A percentile compares a stretch with the other conserved stretches of the same genome.
These are phyloP conservation scores for Phialocephala sp. DNA, from an alignment of 2,329 filamentous ascomycete genomes.

Conservation along the genomic window DNA sequence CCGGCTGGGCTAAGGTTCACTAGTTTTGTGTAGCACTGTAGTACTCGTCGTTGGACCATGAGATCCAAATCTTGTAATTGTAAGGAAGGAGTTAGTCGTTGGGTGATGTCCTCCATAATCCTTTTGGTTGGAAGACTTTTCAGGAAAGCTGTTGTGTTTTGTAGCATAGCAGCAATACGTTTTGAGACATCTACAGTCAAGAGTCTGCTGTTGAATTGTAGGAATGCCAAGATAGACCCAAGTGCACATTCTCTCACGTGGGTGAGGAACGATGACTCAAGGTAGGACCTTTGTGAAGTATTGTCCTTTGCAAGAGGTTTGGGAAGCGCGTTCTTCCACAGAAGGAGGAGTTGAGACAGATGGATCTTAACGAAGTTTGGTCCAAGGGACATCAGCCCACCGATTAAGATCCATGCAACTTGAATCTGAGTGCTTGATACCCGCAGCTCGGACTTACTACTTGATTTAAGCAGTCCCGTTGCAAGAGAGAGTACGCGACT, in stretches of 20 bases:
- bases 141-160: constrained; percentile 91
- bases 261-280: constrained; percentile 91
- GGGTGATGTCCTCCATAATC: constrained; percentile 82
- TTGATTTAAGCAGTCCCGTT: constrained; percentile 89
- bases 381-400: constrained; percentile 93
- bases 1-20: constrained; percentile 86
- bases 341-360: constrained; percentile 85
- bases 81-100: constrained; percentile 81
- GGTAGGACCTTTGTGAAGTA: constrained; percentile 77
- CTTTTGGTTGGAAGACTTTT: constrained; percentile 83
- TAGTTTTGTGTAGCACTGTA: constrained; percentile 93
- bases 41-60: constrained; percentile 89
- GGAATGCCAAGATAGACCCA: constrained; percentile 87
- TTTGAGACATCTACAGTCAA: constrained; percentile 94
- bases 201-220: constrained; percentile 90
- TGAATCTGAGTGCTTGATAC: constrained; percentile 95
- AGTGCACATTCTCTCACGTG: constrained; percentile 95
- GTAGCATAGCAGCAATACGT: constrained; percentile 89
- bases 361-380: constrained; percentile 99
- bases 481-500: constrained; percentile 90
- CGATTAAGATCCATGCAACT: constrained; percentile 96
- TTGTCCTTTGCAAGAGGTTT: constrained; percentile 95
- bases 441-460: constrained; percentile 86
- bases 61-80: constrained; percentile 89
- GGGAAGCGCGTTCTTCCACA: constrained; percentile 97